Conservation (phyloP, 2,329 filamentous ascomycete species). For the Beauveria varroae region DNA sequence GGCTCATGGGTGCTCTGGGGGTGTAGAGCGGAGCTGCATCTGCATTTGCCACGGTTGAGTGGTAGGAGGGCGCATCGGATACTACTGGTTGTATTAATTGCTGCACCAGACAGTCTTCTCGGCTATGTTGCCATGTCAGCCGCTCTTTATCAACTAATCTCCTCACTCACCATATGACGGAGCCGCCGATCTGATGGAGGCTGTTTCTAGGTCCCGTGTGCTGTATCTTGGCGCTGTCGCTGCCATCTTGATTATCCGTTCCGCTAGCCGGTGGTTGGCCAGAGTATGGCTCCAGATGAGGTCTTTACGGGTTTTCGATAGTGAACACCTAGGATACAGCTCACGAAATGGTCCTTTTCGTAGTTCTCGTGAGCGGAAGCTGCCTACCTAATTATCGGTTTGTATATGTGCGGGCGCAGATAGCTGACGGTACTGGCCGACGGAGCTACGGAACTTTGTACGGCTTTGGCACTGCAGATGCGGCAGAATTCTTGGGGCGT, state of each 20-base stretch:
- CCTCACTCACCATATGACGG: slow-evolving; percentile 55
- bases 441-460: slow-evolving; percentile 12
- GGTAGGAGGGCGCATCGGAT: slow-evolving; percentile 59
- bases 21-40: slow-evolving; percentile 46
- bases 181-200: slow-evolving; percentile 59
- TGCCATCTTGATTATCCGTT: slow-evolving; percentile 14
- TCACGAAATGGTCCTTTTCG: background rate
- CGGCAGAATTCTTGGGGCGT: background rate
- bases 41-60: slow-evolving; percentile 42
- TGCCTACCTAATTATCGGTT: background rate
- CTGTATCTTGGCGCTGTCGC: slow-evolving; percentile 25
- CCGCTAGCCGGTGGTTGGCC: background rate
- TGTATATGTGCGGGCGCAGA: background rate
- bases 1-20: slow-evolving; percentile 22
- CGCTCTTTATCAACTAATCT: background rate
- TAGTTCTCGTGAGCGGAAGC: background rate
- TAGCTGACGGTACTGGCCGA: slow-evolving; percentile 10
- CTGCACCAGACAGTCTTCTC: background rate
- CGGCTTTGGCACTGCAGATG: background rate
- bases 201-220: slow-evolving; percentile 56
- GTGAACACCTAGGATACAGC: background rate
- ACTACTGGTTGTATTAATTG: slow-evolving; percentile 28
- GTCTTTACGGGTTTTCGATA: background rate
- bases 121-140: background rate
- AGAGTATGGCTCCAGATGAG: background rate